Evolutionary conservation across 1,139 yeast species (phyloP), one percentile per base, ranked within the genome.

Genomic region (Scheffersomyces stambukii): DNA sequence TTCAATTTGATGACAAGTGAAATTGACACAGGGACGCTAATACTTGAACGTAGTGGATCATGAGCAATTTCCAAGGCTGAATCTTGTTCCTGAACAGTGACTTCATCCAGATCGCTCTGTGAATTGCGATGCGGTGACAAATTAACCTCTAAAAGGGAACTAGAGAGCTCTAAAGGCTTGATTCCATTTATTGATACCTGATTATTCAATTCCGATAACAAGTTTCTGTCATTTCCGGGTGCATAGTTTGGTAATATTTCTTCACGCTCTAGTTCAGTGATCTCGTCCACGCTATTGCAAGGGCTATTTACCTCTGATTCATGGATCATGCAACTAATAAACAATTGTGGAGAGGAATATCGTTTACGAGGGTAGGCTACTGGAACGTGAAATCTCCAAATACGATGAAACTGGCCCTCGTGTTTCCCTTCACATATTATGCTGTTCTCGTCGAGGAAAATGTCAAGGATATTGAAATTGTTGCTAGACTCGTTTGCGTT

Each of bases 1-100:
- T 78, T 68, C 23, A 81, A 57, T 35, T 75, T 63, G 41, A 81
- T 65, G 23, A 75, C 74, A 10, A 55, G 35, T 1, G 58, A 50
- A 2, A 52, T 43, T 3, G 45, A 38, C 4, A 57, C 46, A 3
- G 60, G 60, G n/a, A 54, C 27, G 8, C 24, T 25, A 6, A 40
- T 17, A 4, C 25, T 28, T 9, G 28, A 25, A 10, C 29, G 30
- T 16, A 19, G 19, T 11, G 21, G 13, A 10, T 12, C 28, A n/a
- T 23, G 26, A 5, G n/a, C 19, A 9, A 15, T n/a, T n/a, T n/a
- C n/a, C n/a, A n/a, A n/a, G n/a, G n/a, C n/a, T n/a, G n/a, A n/a
- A n/a, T n/a, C n/a, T n/a, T n/a, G n/a, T n/a, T n/a, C n/a, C n/a
- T n/a, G n/a, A n/a, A n/a, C n/a, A n/a, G n/a, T n/a, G n/a, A n/a